Evolutionary conservation across 495 filamentous ascomycete species (phyloP), one percentile per base, ranked within the genome.

Genomic region (Daldinia childiae): DNA sequence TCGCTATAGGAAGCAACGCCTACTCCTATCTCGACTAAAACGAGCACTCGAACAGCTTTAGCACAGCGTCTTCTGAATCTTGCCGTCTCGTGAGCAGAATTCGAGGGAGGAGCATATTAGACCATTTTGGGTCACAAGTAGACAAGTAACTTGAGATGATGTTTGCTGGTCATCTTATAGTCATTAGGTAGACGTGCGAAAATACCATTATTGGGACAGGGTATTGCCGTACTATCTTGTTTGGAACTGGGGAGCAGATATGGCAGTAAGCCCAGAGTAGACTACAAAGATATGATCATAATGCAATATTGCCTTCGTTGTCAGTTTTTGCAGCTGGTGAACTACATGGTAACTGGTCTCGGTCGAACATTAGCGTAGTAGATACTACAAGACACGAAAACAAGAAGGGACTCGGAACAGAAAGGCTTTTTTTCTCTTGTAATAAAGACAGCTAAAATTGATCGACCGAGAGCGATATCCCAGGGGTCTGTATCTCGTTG

Each of bases 191-290:
- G 41, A 55, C 43, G 34, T 48, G 26, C 24, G 43, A 64, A 15
- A 58, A 60, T 55, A 29, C 15, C 34, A 56, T 48, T 36, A 55
- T 48, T 38, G 4, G 36, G 24, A 51, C 51, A 34, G 19, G 52
- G 39, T 19, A 24, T 57, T 30, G 27, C 9, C 54, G 39, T 29
- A 38, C 51, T 51, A 68, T 57, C 48, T 62, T 56, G 14, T 50
- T 62, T 50, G 51, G 50, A 29, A 19, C 36, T 26, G 38, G 62
- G 38, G 50, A 6, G 50, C 54, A 66, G 51, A 68, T 50, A 39
- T 24, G 38, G 55, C 7, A 48, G 29, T 57, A 62, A 52, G 56
- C 17, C 38, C 39, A 50, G 38, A 68, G 48, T 36, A 68, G 58
- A 43, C 50, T 51, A 48, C 61, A 41, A 38, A 50, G 26, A 62